Conservation (phyloP, 108 stramenopile genomes). For the Cyclotella baltica region DNA sequence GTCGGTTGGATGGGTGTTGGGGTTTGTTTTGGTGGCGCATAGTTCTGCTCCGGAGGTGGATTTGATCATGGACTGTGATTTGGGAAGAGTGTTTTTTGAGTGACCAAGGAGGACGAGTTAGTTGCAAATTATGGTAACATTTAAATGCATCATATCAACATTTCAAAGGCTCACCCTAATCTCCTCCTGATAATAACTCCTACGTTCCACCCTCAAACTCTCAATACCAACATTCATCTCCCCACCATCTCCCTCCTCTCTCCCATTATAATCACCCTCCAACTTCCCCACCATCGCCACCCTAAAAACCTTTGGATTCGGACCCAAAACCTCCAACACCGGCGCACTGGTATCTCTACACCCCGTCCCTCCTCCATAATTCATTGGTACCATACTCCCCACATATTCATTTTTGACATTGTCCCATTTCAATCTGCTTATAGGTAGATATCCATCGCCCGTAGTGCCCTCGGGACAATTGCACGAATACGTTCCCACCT, state of each 20-base stretch:
- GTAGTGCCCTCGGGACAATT: constrained; percentile 81
- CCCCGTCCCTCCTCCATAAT: constrained; percentile 87
- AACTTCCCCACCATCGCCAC: constrained; percentile 72
- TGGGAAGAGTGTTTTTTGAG: too few relatives aligned
- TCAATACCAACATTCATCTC: constrained; percentile 43
- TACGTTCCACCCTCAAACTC: constrained; percentile 50
- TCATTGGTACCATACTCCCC: constrained; percentile 54
- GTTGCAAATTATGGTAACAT: too few relatives aligned
- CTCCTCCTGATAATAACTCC: constrained; percentile 67
- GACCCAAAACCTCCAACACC: constrained; percentile 74
- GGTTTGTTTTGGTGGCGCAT: constrained; percentile 69
- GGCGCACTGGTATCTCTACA: constrained; percentile 88
- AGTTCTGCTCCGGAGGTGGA: constrained; percentile 83
- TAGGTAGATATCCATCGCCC: constrained; percentile 87
- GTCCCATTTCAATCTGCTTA: constrained; percentile 31
- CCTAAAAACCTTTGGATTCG: constrained; percentile 85
- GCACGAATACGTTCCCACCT: constrained; percentile 88
- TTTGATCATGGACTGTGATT: constrained; percentile 63
- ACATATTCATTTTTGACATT: constrained; percentile 39
- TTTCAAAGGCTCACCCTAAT: constrained; percentile 62
- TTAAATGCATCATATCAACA: constrained; percentile 12
- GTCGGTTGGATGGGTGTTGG: constrained; percentile 63
- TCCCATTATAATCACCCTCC: constrained; percentile 59
- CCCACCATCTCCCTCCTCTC: constrained; percentile 20
- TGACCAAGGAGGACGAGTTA: too few relatives aligned